A percentile compares a stretch with the other conserved stretches of the same genome.
Evolutionary conservation across 2,329 filamentous ascomycete genomes (phyloP).

Genomic region (Colletotrichum abscissum): DNA sequence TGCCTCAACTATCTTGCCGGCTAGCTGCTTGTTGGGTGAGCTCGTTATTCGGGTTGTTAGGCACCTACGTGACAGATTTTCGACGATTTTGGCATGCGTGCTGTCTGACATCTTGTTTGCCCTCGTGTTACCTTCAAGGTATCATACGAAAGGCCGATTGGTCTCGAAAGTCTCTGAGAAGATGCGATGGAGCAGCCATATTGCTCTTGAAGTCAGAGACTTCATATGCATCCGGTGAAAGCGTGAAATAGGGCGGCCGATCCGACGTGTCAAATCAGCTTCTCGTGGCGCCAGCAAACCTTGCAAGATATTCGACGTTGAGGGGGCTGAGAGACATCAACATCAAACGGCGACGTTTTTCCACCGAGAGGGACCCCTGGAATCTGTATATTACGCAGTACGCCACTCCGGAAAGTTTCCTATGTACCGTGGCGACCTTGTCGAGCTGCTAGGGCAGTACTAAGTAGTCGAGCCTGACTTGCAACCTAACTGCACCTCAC

Average conservation of each 20-base stretch:
- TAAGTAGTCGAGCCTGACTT: not conserved
- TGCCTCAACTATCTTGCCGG: slow-evolving; percentile 7
- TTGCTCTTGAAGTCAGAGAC: not conserved
- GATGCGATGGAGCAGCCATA: not conserved
- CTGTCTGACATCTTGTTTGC: slow-evolving; percentile 30
- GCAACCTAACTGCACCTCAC: not conserved
- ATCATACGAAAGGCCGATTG: not conserved
- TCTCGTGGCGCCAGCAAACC: not conserved
- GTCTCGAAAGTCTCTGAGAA: not conserved
- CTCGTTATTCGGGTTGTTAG: slow-evolving; percentile 16
- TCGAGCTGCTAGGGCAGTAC: not conserved
- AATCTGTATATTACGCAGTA: not conserved
- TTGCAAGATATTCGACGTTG: not conserved
- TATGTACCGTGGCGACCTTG: not conserved
- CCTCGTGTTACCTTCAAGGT: slow-evolving; percentile 7
- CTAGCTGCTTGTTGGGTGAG: slow-evolving; percentile 28
- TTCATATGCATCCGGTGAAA: slow-evolving; percentile 1
- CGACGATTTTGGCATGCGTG: not conserved
- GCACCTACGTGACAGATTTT: not conserved
- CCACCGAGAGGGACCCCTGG: not conserved
- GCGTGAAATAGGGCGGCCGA: not conserved
- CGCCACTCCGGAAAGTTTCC: not conserved
- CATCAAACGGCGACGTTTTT: not conserved
- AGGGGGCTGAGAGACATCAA: not conserved
- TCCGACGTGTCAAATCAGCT: not conserved